phyloP scores from a whole-genome alignment of 345 rosid genomes.

The Sisymbrium altissimum region DNA sequence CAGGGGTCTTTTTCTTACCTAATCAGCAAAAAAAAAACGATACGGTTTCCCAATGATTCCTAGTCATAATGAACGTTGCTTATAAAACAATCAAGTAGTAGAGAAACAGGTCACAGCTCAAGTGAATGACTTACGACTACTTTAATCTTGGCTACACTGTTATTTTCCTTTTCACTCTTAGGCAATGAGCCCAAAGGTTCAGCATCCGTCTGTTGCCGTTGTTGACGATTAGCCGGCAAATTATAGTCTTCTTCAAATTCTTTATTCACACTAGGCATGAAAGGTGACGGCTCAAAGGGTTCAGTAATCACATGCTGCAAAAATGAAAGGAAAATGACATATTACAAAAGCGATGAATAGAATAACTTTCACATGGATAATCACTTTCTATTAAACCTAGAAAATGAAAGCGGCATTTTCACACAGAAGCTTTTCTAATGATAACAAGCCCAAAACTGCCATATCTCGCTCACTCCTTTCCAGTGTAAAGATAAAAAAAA shows the following conservation, averaged over 20 bases:
- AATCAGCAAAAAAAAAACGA: neutral
- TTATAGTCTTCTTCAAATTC: constrained; percentile 66
- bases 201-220: constrained; percentile 49
- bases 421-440: neutral
- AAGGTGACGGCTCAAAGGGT: constrained; percentile 91
- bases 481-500: neutral
- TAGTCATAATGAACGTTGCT: neutral
- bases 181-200: constrained; percentile 48
- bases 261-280: constrained; percentile 63
- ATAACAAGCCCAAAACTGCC: constrained; percentile 6
- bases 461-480: constrained; percentile 1
- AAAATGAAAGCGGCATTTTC: neutral
- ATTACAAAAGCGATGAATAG: constrained; percentile 19
- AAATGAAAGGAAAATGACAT: neutral
- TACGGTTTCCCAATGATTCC: neutral
- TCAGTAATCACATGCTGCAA: constrained; percentile 86
- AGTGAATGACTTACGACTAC: constrained; percentile 77
- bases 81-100: neutral
- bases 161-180: constrained; percentile 68
- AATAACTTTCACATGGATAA: constrained; percentile 6
- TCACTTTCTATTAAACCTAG: neutral
- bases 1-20: constrained; percentile 98
- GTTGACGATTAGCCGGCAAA: constrained; percentile 44
- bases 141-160: constrained; percentile 91
- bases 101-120: neutral